These are phyloP conservation scores for Gonium pectorale DNA, from an alignment of 139 green algal genomes.

Conservation along the genomic window DNA sequence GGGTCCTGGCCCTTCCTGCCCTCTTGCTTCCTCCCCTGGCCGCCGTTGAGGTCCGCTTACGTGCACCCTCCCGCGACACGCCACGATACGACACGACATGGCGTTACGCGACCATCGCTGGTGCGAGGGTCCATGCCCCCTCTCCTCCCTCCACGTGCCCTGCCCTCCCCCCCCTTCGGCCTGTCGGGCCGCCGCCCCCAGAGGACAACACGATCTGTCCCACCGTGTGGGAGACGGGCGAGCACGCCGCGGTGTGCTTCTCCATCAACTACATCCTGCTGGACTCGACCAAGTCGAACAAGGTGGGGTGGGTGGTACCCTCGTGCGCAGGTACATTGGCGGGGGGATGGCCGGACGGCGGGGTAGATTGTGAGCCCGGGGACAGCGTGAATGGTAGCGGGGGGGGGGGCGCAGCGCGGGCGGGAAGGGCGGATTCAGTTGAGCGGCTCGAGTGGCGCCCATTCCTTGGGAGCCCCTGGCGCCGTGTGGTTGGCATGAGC, in stretches of 20 bases:
- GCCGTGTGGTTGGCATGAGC: too few species aligned
- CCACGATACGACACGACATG: neutral
- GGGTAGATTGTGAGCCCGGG: too few species aligned
- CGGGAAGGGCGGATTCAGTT: too few species aligned
- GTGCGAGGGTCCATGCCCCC: neutral
- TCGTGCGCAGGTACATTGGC: too few species aligned
- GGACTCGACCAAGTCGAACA: neutral
- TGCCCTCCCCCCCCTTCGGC: neutral
- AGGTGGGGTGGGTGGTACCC: neutral
- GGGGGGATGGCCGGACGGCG: too few species aligned
- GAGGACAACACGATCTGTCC: constrained; percentile 52
- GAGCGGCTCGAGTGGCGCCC: too few species aligned
- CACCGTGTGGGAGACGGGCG: constrained; percentile 57
- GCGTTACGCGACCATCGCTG: neutral
- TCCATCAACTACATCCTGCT: constrained; percentile 56
- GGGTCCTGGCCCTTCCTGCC: too few species aligned
- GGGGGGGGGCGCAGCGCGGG: too few species aligned
- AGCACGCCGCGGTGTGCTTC: constrained; percentile 57
- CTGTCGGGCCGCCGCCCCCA: neutral
- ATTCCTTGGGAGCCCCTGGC: too few species aligned
- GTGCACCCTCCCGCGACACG: neutral
- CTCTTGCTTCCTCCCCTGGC: neutral
- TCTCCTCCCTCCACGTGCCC: neutral
- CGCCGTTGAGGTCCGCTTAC: neutral
- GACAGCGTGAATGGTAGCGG: too few species aligned